Evolutionary conservation across 1,284 basidiomycete genomes (phyloP).

Genomic region (Golubevia sp.): DNA sequence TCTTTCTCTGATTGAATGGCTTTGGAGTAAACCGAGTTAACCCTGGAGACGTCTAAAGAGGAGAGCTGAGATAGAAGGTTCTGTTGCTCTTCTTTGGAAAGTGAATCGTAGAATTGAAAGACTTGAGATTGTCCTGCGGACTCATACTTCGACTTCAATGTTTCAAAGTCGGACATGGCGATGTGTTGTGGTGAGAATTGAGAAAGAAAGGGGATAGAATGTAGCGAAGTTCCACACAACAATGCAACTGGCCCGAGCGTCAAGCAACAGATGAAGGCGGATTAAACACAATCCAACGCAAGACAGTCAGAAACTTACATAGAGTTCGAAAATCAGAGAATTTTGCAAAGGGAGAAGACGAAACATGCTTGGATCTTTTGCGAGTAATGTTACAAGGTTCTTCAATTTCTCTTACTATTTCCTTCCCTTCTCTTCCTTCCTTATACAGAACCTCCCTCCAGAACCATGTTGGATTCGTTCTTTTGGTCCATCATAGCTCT

Average conservation of each 20-base stretch:
- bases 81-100: slow-evolving; percentile 72
- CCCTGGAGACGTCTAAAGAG: slow-evolving; percentile 82
- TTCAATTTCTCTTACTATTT: background rate
- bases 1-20: slow-evolving; percentile 75
- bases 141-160: slow-evolving; percentile 58
- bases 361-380: too few relatives aligned
- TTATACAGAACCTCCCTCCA: slow-evolving; percentile 7
- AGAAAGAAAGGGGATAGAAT: too few relatives aligned
- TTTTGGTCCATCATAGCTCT: slow-evolving; percentile 15
- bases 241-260: too few relatives aligned
- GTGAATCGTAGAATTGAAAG: slow-evolving; percentile 80
- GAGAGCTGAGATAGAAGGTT: slow-evolving; percentile 76
- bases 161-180: slow-evolving; percentile 8
- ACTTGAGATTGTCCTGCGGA: slow-evolving; percentile 85
- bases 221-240: too few relatives aligned
- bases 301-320: too few relatives aligned
- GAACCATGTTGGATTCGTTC: slow-evolving; percentile 1
- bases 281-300: too few relatives aligned
- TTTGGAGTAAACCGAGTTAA: slow-evolving; percentile 83
- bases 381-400: too few relatives aligned
- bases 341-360: too few relatives aligned
- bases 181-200: too few relatives aligned
- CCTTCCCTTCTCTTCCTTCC: background rate
- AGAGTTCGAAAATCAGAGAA: too few relatives aligned
- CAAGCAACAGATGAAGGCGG: too few relatives aligned